Evolutionary conservation across 2,329 filamentous ascomycete species (phyloP).

Genomic region (Incumbomyces lentus): DNA sequence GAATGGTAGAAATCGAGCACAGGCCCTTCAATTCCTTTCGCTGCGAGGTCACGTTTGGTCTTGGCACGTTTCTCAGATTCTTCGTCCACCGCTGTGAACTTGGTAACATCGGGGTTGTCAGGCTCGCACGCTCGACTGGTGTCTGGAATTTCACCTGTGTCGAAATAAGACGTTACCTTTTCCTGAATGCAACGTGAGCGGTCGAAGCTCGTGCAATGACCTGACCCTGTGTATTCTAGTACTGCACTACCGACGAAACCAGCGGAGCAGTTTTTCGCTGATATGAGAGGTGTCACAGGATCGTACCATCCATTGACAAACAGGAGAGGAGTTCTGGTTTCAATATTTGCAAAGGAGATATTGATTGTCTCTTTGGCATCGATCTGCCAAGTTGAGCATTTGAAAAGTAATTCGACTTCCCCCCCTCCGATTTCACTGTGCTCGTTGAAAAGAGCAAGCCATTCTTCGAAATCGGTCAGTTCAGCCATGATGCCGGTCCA

Average conservation of each 20-base stretch:
- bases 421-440: not conserved
- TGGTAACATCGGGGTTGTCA: no score
- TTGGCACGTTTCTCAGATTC: no score
- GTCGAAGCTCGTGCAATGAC: not conserved
- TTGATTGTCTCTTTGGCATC: conserved; percentile 17
- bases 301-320: conserved; percentile 21
- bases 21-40: no score
- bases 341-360: conserved; percentile 16
- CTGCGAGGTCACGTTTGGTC: no score
- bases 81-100: no score
- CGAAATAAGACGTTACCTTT: conserved; percentile 24
- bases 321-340: conserved; percentile 19
- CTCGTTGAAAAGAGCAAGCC: not conserved
- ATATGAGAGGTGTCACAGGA: conserved; percentile 18
- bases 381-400: conserved; percentile 15
- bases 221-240: conserved; percentile 13
- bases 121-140: not conserved
- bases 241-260: conserved; percentile 19
- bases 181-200: conserved; percentile 21
- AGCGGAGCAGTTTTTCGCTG: conserved; percentile 19
- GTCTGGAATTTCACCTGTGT: conserved; percentile 26
- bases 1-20: no score
- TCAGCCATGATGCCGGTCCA: not conserved
- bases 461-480: not conserved
- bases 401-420: not conserved